Percentiles rank a stretch among this genome's conserved stretches.
These are phyloP conservation scores for Lichtheimia corymbifera DNA, from an alignment of 371 early-diverging fungal genomes.

Conservation along the genomic window DNA sequence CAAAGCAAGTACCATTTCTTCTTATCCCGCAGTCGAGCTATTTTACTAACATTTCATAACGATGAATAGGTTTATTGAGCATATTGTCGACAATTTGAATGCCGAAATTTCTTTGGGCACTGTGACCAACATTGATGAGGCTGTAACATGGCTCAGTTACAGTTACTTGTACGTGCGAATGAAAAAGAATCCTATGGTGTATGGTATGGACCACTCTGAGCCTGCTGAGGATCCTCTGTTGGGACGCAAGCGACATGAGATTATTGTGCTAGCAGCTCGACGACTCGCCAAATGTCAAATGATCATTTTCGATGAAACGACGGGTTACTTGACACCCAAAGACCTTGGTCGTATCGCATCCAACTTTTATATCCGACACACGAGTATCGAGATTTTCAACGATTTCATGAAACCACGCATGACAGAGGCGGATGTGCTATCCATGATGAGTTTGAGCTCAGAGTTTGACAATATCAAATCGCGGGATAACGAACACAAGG, in stretches of 20 bases:
- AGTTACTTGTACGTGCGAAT: constrained; percentile 98
- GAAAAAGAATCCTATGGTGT: constrained; percentile 91
- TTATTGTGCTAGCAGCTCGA: constrained; percentile 19
- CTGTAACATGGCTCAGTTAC: constrained; percentile 95
- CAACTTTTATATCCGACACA: constrained; percentile 86
- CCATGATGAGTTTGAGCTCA: constrained; percentile 84
- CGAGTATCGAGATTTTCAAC: constrained; percentile 86
- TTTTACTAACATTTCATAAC: neutral
- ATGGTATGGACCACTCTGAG: constrained; percentile 83
- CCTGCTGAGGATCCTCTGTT: constrained; percentile 79
- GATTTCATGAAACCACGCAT: constrained; percentile 69
- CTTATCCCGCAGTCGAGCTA: neutral
- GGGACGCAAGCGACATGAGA: constrained; percentile 28
- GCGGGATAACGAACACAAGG: constrained; percentile 84
- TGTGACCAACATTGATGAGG: constrained; percentile 92
- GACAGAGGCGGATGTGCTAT: constrained; percentile 89
- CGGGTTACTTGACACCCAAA: constrained; percentile 83
- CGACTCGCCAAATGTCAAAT: constrained; percentile 85
- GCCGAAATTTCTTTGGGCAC: constrained; percentile 97
- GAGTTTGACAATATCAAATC: constrained; percentile 94
- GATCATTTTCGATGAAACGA: constrained; percentile 86
- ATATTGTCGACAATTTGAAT: constrained; percentile 93
- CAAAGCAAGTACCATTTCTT: constrained; percentile 44
- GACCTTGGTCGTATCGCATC: constrained; percentile 94
- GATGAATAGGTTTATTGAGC: constrained; percentile 66